Base-by-base conservation (phyloP, 495 filamentous ascomycete genomes). In the Penicillium coffeae region DNA sequence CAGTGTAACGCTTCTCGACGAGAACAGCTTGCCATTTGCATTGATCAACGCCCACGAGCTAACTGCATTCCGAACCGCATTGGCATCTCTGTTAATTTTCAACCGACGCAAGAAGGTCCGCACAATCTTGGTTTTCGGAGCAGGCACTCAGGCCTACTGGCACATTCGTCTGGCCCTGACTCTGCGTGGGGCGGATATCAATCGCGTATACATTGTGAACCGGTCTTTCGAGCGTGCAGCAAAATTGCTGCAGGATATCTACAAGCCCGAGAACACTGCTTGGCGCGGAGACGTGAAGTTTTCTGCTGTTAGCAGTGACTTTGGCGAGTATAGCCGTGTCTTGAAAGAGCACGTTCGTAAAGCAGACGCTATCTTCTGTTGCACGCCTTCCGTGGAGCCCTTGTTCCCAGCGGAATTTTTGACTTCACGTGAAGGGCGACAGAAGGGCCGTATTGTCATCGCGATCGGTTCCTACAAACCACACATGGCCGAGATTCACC, bases 131-230 rank as follows among this genome's bases (percentile, higher is more conserved):
- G 85, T 95, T 42, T 96, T 98, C 62, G 93, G 92, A n/a, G 82
- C 86, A 10, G 92, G 92, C 18, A 80, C 84, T 51, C 91, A 96
- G 68, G 93, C 93, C 9, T 89, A 88, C 66, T 98, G 92, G 92
- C 90, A 95, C 65, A 81, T 91, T 42, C 87, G 90, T 0, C 77
- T 96, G 10, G 81, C 89, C 0, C 72, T 98, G 18, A 74, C 89
- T 15, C 73, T 95, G 12, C 82, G 85, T 13, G 84, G 86, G 0
- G 51, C 66, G 12, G 88, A 87, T 5, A 85, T 95, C 55, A 80
- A 84, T 50, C 78, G 85, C 39, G 77, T 96, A 13, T 82, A 86
- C 69, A 85, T 96, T 54, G 78, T 95, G 53, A 91, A 89, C 60
- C 81, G 80, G 38, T 83, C 81, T 8, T 87, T 86, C 58, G 76